A percentile compares a stretch with the other conserved stretches of the same genome.
Conservation (phyloP, 371 early-diverging fungal species). For the Dipsacomyces acuminosporus region DNA sequence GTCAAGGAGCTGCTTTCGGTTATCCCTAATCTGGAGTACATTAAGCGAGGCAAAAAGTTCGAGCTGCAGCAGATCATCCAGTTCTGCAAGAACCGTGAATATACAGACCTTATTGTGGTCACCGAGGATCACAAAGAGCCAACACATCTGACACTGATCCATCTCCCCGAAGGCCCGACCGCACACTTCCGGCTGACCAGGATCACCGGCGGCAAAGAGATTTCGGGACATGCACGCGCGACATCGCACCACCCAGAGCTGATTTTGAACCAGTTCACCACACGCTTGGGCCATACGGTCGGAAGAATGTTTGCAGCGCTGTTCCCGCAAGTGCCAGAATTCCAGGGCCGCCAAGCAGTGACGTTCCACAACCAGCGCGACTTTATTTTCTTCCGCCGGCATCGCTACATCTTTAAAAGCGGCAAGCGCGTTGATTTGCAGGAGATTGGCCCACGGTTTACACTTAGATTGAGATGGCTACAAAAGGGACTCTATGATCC, state of each 20-base stretch:
- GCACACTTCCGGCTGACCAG: slow-evolving; percentile 91
- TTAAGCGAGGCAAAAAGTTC: slow-evolving; percentile 81
- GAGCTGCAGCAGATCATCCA: slow-evolving; percentile 87
- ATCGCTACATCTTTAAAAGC: slow-evolving; percentile 89
- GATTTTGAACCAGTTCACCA: slow-evolving; percentile 96
- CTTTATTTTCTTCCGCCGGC: slow-evolving; percentile 98
- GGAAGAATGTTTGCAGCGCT: slow-evolving; percentile 95
- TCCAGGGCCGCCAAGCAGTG: slow-evolving; percentile 91
- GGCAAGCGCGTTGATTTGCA: slow-evolving; percentile 87
- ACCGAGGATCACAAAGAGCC: slow-evolving; percentile 89
- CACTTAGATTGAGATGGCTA: slow-evolving; percentile 88
- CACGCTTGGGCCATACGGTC: slow-evolving; percentile 93
- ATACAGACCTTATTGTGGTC: slow-evolving; percentile 87
- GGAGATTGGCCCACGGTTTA: slow-evolving; percentile 97
- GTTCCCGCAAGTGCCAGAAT: slow-evolving; percentile 96
- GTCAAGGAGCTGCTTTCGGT: slow-evolving; percentile 84
- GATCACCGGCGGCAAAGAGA: slow-evolving; percentile 70
- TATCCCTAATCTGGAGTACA: slow-evolving; percentile 88
- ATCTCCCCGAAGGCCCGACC: slow-evolving; percentile 95
- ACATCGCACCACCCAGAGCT: slow-evolving; percentile 92
- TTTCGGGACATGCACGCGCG: slow-evolving; percentile 78
- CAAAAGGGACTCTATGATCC: slow-evolving; percentile 92
- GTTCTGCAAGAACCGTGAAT: slow-evolving; percentile 81
- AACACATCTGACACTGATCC: slow-evolving; percentile 85
- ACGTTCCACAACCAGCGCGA: slow-evolving; percentile 99